Conservation (phyloP, 2,329 filamentous ascomycete species). For the Microthyrium microscopicum region DNA sequence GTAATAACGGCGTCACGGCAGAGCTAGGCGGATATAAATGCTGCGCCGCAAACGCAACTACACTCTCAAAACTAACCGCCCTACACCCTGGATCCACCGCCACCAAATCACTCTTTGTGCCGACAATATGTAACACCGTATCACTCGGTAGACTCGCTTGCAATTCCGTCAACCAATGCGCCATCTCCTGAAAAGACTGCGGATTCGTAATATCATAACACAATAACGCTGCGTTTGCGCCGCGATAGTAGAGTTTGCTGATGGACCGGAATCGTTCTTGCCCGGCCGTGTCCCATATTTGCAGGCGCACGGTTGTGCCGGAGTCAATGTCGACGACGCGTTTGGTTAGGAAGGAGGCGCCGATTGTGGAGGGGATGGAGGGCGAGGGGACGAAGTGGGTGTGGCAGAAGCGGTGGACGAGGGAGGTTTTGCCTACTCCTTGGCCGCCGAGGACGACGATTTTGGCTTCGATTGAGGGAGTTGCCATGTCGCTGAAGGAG, state of each 20-base stretch:
- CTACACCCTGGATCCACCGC: slow-evolving; percentile 62
- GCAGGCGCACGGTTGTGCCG: slow-evolving; percentile 73
- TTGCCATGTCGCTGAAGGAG: background rate
- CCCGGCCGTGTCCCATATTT: slow-evolving; percentile 93
- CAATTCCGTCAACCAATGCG: slow-evolving; percentile 73
- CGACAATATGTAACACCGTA: slow-evolving; percentile 84
- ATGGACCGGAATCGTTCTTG: slow-evolving; percentile 94
- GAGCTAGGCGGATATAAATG: slow-evolving; percentile 60
- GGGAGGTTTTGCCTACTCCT: slow-evolving; percentile 63
- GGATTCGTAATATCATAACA: slow-evolving; percentile 90
- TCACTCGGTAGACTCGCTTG: slow-evolving; percentile 60
- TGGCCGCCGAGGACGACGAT: slow-evolving; percentile 68
- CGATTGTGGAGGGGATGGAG: slow-evolving; percentile 30
- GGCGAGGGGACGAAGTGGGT: slow-evolving; percentile 46
- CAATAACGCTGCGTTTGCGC: slow-evolving; percentile 81
- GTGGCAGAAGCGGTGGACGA: slow-evolving; percentile 61
- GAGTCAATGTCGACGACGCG: slow-evolving; percentile 60
- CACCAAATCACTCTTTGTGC: slow-evolving; percentile 84
- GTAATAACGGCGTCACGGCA: slow-evolving; percentile 23
- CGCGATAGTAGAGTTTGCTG: slow-evolving; percentile 83
- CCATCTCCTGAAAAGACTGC: slow-evolving; percentile 79
- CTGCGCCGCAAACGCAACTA: slow-evolving; percentile 89
- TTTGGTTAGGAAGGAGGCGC: slow-evolving; percentile 44
- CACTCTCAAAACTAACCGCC: slow-evolving; percentile 84
- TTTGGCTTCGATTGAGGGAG: slow-evolving; percentile 49